Base-by-base conservation (phyloP, 257 asterid genomes). In the Plantago elongata region DNA sequence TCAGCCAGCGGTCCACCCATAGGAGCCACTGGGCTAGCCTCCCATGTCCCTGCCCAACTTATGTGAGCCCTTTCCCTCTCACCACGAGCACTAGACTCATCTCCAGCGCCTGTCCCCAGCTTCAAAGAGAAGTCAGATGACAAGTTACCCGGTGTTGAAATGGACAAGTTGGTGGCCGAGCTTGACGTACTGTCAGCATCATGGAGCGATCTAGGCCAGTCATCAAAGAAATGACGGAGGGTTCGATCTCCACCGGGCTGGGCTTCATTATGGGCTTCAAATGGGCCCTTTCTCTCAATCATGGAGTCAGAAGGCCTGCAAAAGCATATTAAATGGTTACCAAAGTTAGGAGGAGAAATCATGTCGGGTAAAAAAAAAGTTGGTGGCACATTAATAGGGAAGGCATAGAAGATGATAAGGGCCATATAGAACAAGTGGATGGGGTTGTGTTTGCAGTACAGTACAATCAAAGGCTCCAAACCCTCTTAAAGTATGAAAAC, bases 1-100 rank as follows among this genome's bases (percentile, higher is more conserved):
- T 92, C 99, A 0, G 94, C 99, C 16, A 92, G 72, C 18, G 99
- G 97, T 7, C 96, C 97, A 0, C 95, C 91, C 86, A 86, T 73
- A 6, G 90, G 72, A 11, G 81, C 72, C 10, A 51, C 77, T 44
- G 71, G 81, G 59, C 48, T 74, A 13, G 75, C 66, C 52, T 72
- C 86, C 90, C 94, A 79, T 0, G 65, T 38, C 6, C 50, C 60
- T 17, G 68, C 69, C 85, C 84, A 83, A 60, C 71, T 79, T 55
- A 73, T 2, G 16, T 57, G 78, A 29, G 70, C 47, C 61, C 73
- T 69, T 9, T 62, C 81, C 58, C 77, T 61, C 57, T 75, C 83
- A 22, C 61, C 45, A 15, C 54, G 67, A 49, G 67, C 15, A 22
- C 54, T 65, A 9, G 79, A 1, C 30, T 74, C 80, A 13, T 72